phyloP scores from a whole-genome alignment of 75 land plant genomes.

The Azolla pinnata region DNA sequence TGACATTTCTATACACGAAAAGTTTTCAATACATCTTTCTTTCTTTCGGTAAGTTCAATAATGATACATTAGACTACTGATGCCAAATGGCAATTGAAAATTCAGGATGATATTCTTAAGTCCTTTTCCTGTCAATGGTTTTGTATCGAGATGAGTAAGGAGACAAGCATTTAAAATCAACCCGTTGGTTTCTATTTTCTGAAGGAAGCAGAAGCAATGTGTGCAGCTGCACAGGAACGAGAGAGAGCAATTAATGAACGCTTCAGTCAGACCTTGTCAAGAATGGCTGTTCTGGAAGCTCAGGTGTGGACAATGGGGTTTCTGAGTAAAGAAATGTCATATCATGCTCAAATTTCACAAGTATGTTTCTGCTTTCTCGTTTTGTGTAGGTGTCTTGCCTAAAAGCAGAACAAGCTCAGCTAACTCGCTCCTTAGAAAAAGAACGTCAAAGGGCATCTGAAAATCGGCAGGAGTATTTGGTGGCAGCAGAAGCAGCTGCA shows the following conservation, averaged over 20 bases:
- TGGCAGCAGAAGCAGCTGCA: constrained; percentile 69
- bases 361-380: not conserved
- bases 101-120: too few relatives aligned
- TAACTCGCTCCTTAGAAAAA: constrained; percentile 78
- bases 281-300: constrained; percentile 93
- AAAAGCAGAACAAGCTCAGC: constrained; percentile 86
- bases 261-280: constrained; percentile 81
- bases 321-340: not conserved
- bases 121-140: too few relatives aligned
- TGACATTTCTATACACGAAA: constrained; percentile 11
- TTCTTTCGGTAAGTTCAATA: too few relatives aligned
- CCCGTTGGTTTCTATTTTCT: too few relatives aligned
- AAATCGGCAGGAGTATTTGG: constrained; percentile 86
- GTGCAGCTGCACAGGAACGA: constrained; percentile 90
- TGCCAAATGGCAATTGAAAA: too few relatives aligned
- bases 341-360: not conserved
- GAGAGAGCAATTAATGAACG: constrained; percentile 87
- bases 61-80: too few relatives aligned
- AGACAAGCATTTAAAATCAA: too few relatives aligned
- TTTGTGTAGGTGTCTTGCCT: constrained; percentile 69
- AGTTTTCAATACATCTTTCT: too few relatives aligned
- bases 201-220: constrained; percentile 96
- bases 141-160: too few relatives aligned
- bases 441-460: constrained; percentile 97
- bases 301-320: constrained; percentile 49